A percentile compares a stretch with the other conserved stretches of the same genome.
Conservation (phyloP, 108 stramenopile species). For the Conticribra guillardii region DNA sequence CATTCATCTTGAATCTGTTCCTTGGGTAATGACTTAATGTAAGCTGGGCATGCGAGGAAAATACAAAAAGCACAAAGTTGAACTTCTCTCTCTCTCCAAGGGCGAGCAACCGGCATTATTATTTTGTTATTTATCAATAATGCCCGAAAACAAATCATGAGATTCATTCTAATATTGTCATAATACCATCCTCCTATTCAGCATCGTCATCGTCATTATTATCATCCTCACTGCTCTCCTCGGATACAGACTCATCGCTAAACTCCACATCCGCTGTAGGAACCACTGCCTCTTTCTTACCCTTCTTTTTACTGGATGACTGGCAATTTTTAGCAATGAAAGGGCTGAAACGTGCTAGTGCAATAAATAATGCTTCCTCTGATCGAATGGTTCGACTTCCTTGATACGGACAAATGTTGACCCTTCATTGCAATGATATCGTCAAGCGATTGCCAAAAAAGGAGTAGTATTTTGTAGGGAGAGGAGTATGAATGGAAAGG, state of each 20-base stretch:
- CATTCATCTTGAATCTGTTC: too few species aligned
- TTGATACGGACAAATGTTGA: conserved; percentile 87
- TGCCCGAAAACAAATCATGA: too few species aligned
- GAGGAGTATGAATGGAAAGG: background rate
- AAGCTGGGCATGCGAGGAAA: too few species aligned
- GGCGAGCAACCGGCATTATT: too few species aligned
- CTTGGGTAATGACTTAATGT: too few species aligned
- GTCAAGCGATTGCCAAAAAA: background rate
- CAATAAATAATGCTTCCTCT: conserved; percentile 89
- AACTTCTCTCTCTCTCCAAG: too few species aligned
- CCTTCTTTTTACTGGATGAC: conserved; percentile 16
- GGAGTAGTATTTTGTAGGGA: background rate
- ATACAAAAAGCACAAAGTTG: too few species aligned
- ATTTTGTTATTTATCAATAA: too few species aligned
- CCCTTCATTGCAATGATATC: conserved; percentile 23
- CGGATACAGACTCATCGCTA: conserved; percentile 70
- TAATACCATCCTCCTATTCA: too few species aligned
- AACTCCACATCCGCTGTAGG: conserved; percentile 60
- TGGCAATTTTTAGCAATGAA: conserved; percentile 61
- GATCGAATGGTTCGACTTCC: conserved; percentile 90
- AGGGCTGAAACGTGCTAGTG: conserved; percentile 72
- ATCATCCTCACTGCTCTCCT: conserved; percentile 69
- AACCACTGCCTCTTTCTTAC: conserved; percentile 23
- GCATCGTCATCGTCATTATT: too few species aligned
- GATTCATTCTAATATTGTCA: too few species aligned